Base-by-base conservation (phyloP, 2,329 filamentous ascomycete species). In the Ophiocordyceps polyrhachis-furcata region DNA sequence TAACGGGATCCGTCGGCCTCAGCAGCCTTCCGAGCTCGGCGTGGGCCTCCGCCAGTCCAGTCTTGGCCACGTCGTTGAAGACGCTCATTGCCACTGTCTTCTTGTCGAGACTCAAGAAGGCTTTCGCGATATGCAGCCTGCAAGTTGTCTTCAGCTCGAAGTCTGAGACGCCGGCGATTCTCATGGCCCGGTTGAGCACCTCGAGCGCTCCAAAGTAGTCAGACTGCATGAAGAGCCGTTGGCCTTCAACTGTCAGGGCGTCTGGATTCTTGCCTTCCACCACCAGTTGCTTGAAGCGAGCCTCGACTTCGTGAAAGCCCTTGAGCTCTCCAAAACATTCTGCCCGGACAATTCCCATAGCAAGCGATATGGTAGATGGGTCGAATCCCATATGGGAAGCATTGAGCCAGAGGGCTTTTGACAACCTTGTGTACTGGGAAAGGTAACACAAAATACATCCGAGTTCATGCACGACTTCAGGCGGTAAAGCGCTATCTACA, bases 221-320 rank as follows among this genome's bases (percentile, higher is more conserved):
- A 6, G 52, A 54, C 37, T 52, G 48, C 23, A 43, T 41, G 42
- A 52, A 53, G 13, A 59, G 53, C 23, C 51, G 23, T 44, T 58
- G 53, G 15, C 58, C 63, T 40, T 63, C 55, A 9, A 56, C 50
- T 4, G 58, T 55, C 20, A 65, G 51, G 29, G 61, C 63, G 41
- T 65, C 53, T 4, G 60, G 52, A 35, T 65, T 54, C n/a, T 50
- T 53, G 23, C 52, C 56, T 28, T 48, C 45, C 13, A 50, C 40
- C 25, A 62, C 51, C 11, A 66, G 49, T 23, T 53, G 43, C 48
- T 49, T 53, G 50, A 62, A 62, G 15, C 55, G 56, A 1, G 47
- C 43, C 43, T 61, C 56, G 3, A 52, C 43, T 5, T 45, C 45
- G 7, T 21, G 44, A 13, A 56, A 43, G 13, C 47, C 43, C 15